Base-by-base conservation (phyloP, 2,329 filamentous ascomycete species). In the Nigrospora oryzae region DNA sequence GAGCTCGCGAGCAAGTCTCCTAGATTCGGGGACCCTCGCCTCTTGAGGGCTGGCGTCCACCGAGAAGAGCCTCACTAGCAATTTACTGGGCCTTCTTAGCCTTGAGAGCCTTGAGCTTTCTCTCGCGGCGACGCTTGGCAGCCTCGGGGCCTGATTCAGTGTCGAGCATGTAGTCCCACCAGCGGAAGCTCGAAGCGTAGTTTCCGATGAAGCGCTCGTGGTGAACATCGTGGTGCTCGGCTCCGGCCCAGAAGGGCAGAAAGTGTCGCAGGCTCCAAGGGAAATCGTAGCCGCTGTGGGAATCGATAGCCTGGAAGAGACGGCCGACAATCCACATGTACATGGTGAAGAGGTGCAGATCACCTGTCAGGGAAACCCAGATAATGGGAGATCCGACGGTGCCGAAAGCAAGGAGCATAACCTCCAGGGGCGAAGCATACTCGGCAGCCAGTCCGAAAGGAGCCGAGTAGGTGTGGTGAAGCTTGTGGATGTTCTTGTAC, bases 171-270 rank as follows among this genome's bases (percentile, higher is more conserved):
- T 86, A 95, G 71, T 98, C 93, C 93, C 93, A 98, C 93, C 93
- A 98, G 66, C 91, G 81, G 81, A 98, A 98, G 74, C 88, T 95
- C 63, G 89, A 95, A 42, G 91, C 75, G 65, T 97, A 98, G 75
- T 98, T 98, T 57, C 93, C 93, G 52, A 98, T 89, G 71, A 98
- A 98, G 64, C 89, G 89, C 74, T 98, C 93, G 71, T 98, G 93
- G 71, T 98, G 93, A 38, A 89, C 74, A 61, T 98, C 93, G 71
- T 98, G 93, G 71, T 97, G 91, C 57, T 95, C 83, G 45, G 93
- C 93, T 50, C 93, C 93, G 45, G 91, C 91, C 93, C 93, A 98
- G 79, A 98, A 90, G 33, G 93, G 93, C 42, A 98, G 72, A 75
- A 97, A 86, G 68, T 96, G 88, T 67, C 90, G 89, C 69, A 98